phyloP scores from a whole-genome alignment of 805 yeast genomes.

The Sugiyamaella qingdaonensis region DNA sequence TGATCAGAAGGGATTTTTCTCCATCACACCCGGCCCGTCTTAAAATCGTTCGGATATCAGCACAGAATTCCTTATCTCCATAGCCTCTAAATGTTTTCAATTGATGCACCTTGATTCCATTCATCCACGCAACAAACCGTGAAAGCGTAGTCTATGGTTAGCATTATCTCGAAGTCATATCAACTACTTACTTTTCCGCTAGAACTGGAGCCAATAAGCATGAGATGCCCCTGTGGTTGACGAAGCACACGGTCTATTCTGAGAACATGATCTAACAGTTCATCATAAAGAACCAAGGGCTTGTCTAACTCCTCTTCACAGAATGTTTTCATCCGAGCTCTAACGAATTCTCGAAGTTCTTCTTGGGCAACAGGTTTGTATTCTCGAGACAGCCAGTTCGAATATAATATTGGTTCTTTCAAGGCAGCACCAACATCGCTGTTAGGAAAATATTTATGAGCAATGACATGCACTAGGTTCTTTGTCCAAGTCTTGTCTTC shows the following conservation, averaged over 20 bases:
- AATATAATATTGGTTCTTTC: slow-evolving; percentile 55
- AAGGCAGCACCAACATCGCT: slow-evolving; percentile 37
- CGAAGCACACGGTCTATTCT: slow-evolving; percentile 76
- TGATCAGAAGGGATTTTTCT: slow-evolving; percentile 61
- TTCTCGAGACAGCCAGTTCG: slow-evolving; percentile 67
- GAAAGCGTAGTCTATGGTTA: slow-evolving; percentile 49
- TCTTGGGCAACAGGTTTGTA: slow-evolving; percentile 52
- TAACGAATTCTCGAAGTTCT: slow-evolving; percentile 51
- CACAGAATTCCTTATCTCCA: slow-evolving; percentile 61
- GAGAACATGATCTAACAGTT: slow-evolving; percentile 67
- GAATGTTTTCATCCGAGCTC: slow-evolving; percentile 62
- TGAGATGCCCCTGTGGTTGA: slow-evolving; percentile 87
- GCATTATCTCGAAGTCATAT: background rate
- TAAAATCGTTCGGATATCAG: slow-evolving; percentile 52
- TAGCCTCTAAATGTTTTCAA: slow-evolving; percentile 54
- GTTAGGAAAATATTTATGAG: slow-evolving; percentile 44
- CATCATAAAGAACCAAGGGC: slow-evolving; percentile 60
- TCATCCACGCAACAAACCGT: slow-evolving; percentile 87
- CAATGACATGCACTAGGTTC: slow-evolving; percentile 32
- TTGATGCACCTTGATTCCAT: slow-evolving; percentile 62
- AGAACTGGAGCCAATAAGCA: slow-evolving; percentile 76
- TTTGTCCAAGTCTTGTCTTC: slow-evolving; percentile 51
- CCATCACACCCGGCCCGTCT: slow-evolving; percentile 49
- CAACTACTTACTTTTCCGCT: slow-evolving; percentile 59
- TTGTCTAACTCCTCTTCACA: slow-evolving; percentile 72